Evolutionary conservation across 306 rosid species (phyloP).

Genomic region (Erythrophleum fordii): DNA sequence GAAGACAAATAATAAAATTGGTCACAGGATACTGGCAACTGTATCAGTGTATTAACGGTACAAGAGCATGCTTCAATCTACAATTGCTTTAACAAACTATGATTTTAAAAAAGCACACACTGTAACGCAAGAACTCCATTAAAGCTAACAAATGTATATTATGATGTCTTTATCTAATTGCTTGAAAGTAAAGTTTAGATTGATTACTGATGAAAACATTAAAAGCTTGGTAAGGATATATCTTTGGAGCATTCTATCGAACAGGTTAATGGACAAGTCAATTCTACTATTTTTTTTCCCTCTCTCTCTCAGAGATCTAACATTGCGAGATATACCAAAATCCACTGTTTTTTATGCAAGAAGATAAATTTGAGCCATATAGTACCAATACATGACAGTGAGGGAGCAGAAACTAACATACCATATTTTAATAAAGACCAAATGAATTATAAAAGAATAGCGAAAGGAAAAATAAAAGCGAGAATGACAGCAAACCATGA

Average conservation of each 20-base stretch:
- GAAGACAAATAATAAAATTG: not conserved
- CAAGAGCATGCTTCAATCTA: not conserved
- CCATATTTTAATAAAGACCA: not conserved
- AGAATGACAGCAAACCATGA: not conserved
- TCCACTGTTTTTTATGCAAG: not conserved
- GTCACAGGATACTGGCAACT: not conserved
- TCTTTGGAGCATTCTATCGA: no score
- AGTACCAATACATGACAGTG: not conserved
- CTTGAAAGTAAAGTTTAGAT: no score
- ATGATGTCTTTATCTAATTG: no score
- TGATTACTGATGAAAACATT: no score
- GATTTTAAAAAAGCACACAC: no score
- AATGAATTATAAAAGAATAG: no score
- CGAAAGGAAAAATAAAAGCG: not conserved
- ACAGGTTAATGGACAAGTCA: no score
- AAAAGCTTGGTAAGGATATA: no score
- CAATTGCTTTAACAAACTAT: not conserved
- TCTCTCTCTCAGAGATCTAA: not conserved
- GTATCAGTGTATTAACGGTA: not conserved
- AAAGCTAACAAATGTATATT: no score
- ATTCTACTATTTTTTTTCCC: no score
- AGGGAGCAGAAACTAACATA: no score
- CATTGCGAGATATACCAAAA: not conserved
- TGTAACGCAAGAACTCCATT: no score
- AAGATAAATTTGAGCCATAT: not conserved